Evolutionary conservation across 1,139 yeast genomes (phyloP).

Genomic region (Blastobotrys niveus): DNA sequence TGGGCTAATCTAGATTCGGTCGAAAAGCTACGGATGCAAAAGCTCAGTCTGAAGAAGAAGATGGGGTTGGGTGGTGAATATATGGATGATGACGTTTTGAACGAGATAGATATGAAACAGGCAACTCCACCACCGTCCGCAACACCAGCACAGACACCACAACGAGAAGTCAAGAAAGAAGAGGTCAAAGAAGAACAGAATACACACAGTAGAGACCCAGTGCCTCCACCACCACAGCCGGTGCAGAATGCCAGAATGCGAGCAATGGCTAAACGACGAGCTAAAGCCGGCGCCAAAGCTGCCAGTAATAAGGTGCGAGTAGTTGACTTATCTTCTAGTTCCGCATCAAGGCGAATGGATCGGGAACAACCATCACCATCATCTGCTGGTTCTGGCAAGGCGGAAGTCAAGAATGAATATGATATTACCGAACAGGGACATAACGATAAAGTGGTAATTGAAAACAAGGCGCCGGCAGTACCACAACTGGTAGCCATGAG

Average conservation of each 20-base stretch:
- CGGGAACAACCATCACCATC: constrained; percentile 10
- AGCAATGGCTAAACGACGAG: constrained; percentile 90
- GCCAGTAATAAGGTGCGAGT: constrained; percentile 49
- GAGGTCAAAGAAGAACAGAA: constrained; percentile 13
- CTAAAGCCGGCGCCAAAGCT: constrained; percentile 71
- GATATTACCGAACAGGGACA: constrained; percentile 71
- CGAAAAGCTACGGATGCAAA: constrained; percentile 38
- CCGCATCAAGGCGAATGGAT: constrained; percentile 56
- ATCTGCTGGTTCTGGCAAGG: not conserved
- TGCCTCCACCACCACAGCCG: constrained; percentile 14
- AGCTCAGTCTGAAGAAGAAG: constrained; percentile 36
- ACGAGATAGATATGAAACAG: constrained; percentile 30
- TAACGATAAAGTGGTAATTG: constrained; percentile 77
- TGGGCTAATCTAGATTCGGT: constrained; percentile 37
- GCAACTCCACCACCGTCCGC: not conserved
- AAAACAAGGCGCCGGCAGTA: constrained; percentile 62
- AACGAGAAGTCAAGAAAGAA: constrained; percentile 11
- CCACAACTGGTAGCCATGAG: constrained; percentile 69
- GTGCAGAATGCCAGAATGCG: constrained; percentile 68
- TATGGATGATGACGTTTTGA: constrained; percentile 35
- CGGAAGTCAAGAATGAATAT: constrained; percentile 16
- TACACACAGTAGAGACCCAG: not conserved
- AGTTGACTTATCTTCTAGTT: constrained; percentile 73
- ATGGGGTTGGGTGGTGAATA: constrained; percentile 43
- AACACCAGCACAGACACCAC: constrained; percentile 18